phyloP scores from a whole-genome alignment of 2,329 filamentous ascomycete species.

The Knoxdaviesia proteae region DNA sequence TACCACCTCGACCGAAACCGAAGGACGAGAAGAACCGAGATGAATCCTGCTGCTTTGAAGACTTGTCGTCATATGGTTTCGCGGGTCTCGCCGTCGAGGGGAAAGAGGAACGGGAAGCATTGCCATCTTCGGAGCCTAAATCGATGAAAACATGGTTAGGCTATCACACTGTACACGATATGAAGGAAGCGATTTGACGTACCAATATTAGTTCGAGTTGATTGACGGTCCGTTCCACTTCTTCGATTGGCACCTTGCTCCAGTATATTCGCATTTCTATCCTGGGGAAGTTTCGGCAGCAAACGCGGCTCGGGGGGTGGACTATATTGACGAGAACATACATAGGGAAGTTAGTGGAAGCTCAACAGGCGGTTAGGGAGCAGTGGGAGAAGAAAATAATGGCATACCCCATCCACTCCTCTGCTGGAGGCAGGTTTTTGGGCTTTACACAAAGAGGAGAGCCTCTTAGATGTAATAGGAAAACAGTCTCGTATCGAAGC shows the following conservation, averaged over 20 bases:
- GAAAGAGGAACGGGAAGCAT: constrained; percentile 62
- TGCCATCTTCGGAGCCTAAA: constrained; percentile 56
- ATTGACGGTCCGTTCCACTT: not conserved
- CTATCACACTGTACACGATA: not conserved
- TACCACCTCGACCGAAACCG: constrained; percentile 21
- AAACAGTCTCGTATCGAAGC: constrained; percentile 52
- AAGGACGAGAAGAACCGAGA: constrained; percentile 37
- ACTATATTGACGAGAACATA: too few relatives aligned
- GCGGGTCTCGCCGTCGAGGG: constrained; percentile 32
- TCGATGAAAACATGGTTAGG: constrained; percentile 5
- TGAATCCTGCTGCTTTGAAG: constrained; percentile 26
- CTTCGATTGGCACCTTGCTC: not conserved
- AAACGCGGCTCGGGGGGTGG: not conserved
- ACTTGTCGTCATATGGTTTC: constrained; percentile 25
- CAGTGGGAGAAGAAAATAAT: not conserved
- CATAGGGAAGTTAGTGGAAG: too few relatives aligned
- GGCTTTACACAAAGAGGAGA: constrained; percentile 75
- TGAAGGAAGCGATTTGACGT: not conserved
- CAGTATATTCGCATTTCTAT: not conserved
- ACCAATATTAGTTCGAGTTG: not conserved
- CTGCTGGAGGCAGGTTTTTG: constrained; percentile 54
- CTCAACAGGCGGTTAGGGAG: too few relatives aligned
- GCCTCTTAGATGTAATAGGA: constrained; percentile 53
- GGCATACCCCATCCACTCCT: constrained; percentile 90
- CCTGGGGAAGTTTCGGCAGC: constrained; percentile 1